phyloP scores from a whole-genome alignment of 768 basidiomycete genomes.

The Galerina marginata region DNA sequence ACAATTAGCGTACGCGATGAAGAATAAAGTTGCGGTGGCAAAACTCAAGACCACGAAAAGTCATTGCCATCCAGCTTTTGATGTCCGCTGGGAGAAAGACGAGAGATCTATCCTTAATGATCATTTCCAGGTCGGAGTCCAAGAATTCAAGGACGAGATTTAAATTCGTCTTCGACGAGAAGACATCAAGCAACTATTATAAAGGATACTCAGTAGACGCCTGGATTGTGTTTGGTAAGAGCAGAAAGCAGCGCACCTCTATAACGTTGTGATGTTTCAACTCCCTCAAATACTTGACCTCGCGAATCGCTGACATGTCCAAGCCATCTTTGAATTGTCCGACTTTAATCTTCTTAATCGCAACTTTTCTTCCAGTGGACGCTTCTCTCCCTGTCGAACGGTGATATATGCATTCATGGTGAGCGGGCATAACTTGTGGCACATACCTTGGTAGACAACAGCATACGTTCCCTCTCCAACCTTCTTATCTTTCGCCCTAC shows the following conservation, averaged over 20 bases:
- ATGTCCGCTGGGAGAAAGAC: slow-evolving; percentile 96
- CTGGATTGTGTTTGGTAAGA: neutral
- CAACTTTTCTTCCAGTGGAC: slow-evolving; percentile 81
- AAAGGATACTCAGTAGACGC: neutral
- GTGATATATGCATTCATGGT: neutral
- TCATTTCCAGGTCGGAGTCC: slow-evolving; percentile 94
- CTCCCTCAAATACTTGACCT: slow-evolving; percentile 96
- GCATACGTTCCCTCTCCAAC: slow-evolving; percentile 95
- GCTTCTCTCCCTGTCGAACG: slow-evolving; percentile 66
- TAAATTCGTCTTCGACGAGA: slow-evolving; percentile 94
- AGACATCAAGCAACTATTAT: slow-evolving; percentile 89
- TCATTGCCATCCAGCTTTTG: slow-evolving; percentile 99
- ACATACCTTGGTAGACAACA: slow-evolving; percentile 88
- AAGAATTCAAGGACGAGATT: slow-evolving; percentile 98
- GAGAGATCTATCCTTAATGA: slow-evolving; percentile 91
- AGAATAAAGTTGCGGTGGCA: slow-evolving; percentile 94
- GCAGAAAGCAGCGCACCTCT: slow-evolving; percentile 56
- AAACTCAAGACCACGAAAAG: slow-evolving; percentile 95
- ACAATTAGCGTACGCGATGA: slow-evolving; percentile 70
- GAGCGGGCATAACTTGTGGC: neutral
- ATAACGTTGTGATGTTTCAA: slow-evolving; percentile 95
- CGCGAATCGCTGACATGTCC: slow-evolving; percentile 98
- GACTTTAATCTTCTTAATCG: slow-evolving; percentile 98
- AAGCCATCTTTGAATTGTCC: slow-evolving; percentile 97
- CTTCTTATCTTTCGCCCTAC: slow-evolving; percentile 81